Conservation (phyloP, 1,284 basidiomycete genomes). For the Leccinum laetum region DNA sequence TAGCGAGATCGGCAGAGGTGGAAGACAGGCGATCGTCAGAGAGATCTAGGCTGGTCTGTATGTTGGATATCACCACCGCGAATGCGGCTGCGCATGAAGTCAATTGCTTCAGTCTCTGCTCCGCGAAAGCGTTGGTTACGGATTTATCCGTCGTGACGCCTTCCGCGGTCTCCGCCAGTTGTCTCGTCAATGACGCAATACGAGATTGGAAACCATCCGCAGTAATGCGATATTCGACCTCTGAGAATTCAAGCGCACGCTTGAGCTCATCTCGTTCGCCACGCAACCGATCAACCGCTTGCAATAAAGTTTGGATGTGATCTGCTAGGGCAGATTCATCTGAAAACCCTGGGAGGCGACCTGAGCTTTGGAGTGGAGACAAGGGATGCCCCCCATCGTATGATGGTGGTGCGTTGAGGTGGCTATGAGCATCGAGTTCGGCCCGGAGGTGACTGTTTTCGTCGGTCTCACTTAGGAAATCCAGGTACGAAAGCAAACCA, state of each 20-base stretch:
- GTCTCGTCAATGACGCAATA: slow-evolving; percentile 29
- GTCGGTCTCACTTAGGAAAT: slow-evolving; percentile 2
- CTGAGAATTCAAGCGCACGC: slow-evolving; percentile 67
- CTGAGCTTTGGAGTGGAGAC: slow-evolving; percentile 1
- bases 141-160: not conserved
- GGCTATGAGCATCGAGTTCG: slow-evolving; percentile 16
- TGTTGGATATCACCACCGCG: slow-evolving; percentile 37
- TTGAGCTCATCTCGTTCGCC: slow-evolving; percentile 69
- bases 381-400: slow-evolving; percentile 2
- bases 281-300: slow-evolving; percentile 66
- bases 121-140: not conserved
- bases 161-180: slow-evolving; percentile 15
- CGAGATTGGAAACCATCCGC: slow-evolving; percentile 54
- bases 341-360: slow-evolving; percentile 9
- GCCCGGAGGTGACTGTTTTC: slow-evolving; percentile 21
- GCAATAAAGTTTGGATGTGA: slow-evolving; percentile 56
- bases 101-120: slow-evolving; percentile 32
- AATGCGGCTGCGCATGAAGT: slow-evolving; percentile 32
- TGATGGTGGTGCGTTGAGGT: not conserved
- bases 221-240: slow-evolving; percentile 70
- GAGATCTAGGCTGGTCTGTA: slow-evolving; percentile 32
- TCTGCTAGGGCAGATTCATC: slow-evolving; percentile 37
- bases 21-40: slow-evolving; percentile 18
- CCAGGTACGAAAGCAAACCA: not conserved
- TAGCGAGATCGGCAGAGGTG: slow-evolving; percentile 14